These are phyloP conservation scores for Breviolum minutum DNA, from an alignment of 73 alveolate species.

Conservation along the genomic window DNA sequence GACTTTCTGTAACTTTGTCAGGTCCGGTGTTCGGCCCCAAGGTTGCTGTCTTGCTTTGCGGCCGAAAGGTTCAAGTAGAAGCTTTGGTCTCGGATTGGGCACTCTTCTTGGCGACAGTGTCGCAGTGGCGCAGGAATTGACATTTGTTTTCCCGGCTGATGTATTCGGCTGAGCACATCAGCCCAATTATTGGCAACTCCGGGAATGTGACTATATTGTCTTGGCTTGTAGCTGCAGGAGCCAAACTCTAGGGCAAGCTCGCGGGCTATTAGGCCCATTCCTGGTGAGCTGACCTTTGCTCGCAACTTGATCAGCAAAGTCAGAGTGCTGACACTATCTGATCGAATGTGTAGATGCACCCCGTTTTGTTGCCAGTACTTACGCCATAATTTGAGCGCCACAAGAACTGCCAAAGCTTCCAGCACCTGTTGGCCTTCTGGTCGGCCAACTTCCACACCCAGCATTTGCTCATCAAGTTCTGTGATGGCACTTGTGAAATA, in stretches of 20 bases:
- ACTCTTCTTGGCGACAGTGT: background rate
- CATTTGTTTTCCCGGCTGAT: background rate
- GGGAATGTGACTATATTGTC: background rate
- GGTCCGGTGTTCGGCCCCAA: background rate
- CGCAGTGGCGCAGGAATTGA: background rate
- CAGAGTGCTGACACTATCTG: conserved; percentile 6
- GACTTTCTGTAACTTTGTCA: background rate
- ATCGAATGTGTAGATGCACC: background rate
- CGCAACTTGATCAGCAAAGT: conserved; percentile 7
- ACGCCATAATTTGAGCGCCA: conserved; percentile 32
- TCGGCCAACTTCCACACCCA: background rate
- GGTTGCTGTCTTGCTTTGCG: conserved; percentile 34
- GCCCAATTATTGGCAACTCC: conserved; percentile 8
- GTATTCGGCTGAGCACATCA: conserved; percentile 33
- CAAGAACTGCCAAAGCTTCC: conserved; percentile 14
- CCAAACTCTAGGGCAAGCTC: conserved; percentile 47
- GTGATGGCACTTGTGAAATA: background rate
- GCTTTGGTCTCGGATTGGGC: background rate
- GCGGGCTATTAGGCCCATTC: conserved; percentile 13
- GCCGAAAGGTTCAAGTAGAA: background rate
- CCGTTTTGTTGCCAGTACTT: background rate
- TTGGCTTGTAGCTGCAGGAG: background rate
- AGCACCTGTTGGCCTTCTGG: conserved; percentile 23
- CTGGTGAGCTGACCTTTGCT: background rate
- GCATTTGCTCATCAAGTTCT: background rate